phyloP scores from a whole-genome alignment of 2,329 filamentous ascomycete genomes.

The Myriosclerotinia duriaeana region DNA sequence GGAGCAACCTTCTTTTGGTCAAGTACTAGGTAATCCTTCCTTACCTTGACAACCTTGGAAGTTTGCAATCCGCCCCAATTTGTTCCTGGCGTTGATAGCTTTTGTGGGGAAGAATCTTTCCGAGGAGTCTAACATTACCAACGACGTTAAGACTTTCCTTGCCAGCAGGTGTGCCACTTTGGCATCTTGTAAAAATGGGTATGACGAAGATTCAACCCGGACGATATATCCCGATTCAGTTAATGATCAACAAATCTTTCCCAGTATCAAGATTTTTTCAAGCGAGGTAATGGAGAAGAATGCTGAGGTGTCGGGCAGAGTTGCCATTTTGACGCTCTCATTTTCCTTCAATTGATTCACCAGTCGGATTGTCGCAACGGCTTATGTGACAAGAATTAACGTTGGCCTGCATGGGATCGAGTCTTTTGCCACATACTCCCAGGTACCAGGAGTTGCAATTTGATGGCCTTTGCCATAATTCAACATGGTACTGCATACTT shows the following conservation, averaged over 20 bases:
- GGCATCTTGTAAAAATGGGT: neutral
- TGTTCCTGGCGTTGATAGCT: neutral
- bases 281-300: neutral
- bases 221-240: neutral
- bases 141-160: neutral
- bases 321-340: neutral
- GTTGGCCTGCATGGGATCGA: neutral
- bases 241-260: neutral
- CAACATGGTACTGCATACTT: neutral
- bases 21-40: too few species aligned
- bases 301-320: constrained; percentile 4
- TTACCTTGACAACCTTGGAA: too few species aligned
- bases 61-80: too few species aligned
- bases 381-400: neutral
- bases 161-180: neutral
- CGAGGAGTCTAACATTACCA: neutral
- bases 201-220: constrained; percentile 5
- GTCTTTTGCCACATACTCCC: constrained; percentile 2
- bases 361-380: neutral
- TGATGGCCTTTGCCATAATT: neutral
- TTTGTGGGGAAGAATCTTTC: neutral
- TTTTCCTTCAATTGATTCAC: neutral
- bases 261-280: neutral
- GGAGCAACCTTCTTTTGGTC: too few species aligned
- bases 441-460: neutral